Percentiles rank a stretch among this genome's conserved stretches.
Evolutionary conservation across 2,329 filamentous ascomycete species (phyloP).

Genomic region (Chaetomium strumarium): DNA sequence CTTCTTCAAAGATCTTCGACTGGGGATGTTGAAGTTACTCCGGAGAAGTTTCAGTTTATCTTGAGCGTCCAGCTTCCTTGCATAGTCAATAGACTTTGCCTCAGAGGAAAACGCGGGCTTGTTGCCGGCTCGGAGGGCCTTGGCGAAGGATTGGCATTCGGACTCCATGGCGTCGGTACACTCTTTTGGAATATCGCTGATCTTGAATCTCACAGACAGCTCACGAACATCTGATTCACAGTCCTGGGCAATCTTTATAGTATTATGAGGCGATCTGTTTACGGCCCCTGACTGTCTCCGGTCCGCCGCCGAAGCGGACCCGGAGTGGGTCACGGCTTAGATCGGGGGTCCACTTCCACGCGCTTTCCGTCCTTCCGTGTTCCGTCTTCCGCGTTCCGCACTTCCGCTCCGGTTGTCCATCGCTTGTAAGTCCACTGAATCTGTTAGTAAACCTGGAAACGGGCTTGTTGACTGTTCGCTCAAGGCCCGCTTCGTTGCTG

Average conservation of each 20-base stretch:
- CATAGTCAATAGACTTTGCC: conserved; percentile 44
- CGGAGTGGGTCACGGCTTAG: conserved; percentile 1
- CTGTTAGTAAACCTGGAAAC: not conserved
- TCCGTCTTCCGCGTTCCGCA: conserved; percentile 21
- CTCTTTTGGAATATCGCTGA: not conserved
- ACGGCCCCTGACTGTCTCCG: conserved; percentile 4
- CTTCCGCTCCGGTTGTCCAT: conserved; percentile 4
- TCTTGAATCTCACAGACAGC: not conserved
- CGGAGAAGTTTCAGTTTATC: conserved; percentile 58
- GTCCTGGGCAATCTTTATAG: not conserved
- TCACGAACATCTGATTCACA: not conserved
- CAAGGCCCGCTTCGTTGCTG: not conserved
- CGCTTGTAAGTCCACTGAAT: not conserved
- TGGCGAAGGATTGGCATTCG: conserved; percentile 36
- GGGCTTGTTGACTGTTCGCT: not conserved
- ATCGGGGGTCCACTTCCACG: conserved; percentile 7
- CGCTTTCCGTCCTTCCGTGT: conserved; percentile 8
- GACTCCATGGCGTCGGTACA: conserved; percentile 26
- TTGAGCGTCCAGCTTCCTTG: conserved; percentile 49
- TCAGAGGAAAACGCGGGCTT: conserved; percentile 42
- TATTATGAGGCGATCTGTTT: not conserved
- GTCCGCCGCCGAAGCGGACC: not conserved
- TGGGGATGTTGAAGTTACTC: conserved; percentile 71
- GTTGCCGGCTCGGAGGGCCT: conserved; percentile 37
- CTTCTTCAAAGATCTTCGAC: conserved; percentile 63